A percentile compares a stretch with the other conserved stretches of the same genome.
Evolutionary conservation across 768 basidiomycete genomes (phyloP).

Genomic region (Candolleomyces aberdarensis): DNA sequence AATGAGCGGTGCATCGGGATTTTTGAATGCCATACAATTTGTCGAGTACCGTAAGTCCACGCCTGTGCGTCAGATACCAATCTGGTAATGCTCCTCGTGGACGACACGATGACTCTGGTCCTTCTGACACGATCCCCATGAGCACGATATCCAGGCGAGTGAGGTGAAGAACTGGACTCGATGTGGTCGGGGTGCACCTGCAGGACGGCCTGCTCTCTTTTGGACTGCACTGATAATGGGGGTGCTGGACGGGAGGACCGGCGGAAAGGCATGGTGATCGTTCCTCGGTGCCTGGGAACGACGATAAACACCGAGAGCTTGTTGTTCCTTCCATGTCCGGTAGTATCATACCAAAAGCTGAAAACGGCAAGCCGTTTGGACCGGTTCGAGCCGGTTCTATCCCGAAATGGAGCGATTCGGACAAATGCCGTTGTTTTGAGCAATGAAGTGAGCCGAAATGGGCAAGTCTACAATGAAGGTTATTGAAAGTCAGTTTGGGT

Average conservation of each 20-base stretch:
- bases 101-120: too few relatives aligned
- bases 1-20: too few relatives aligned
- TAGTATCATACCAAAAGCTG: not conserved
- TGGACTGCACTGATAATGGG: too few relatives aligned
- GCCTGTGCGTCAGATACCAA: too few relatives aligned
- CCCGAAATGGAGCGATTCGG: not conserved
- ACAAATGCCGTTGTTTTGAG: not conserved
- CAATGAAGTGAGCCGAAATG: not conserved
- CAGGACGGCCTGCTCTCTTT: too few relatives aligned
- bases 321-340: not conserved
- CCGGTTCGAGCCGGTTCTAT: not conserved
- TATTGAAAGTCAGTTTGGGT: constrained; percentile 10
- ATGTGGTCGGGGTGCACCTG: too few relatives aligned
- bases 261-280: constrained; percentile 9
- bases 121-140: too few relatives aligned
- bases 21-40: too few relatives aligned
- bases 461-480: not conserved
- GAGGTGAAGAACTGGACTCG: too few relatives aligned
- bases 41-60: too few relatives aligned
- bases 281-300: constrained; percentile 13
- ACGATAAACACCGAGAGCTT: not conserved
- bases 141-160: too few relatives aligned
- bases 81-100: too few relatives aligned
- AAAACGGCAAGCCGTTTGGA: not conserved
- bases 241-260: not conserved